Evolutionary conservation across 805 yeast genomes (phyloP), one percentile per base, ranked within the genome.

Genomic region (Starmerella ratchasimensis): DNA sequence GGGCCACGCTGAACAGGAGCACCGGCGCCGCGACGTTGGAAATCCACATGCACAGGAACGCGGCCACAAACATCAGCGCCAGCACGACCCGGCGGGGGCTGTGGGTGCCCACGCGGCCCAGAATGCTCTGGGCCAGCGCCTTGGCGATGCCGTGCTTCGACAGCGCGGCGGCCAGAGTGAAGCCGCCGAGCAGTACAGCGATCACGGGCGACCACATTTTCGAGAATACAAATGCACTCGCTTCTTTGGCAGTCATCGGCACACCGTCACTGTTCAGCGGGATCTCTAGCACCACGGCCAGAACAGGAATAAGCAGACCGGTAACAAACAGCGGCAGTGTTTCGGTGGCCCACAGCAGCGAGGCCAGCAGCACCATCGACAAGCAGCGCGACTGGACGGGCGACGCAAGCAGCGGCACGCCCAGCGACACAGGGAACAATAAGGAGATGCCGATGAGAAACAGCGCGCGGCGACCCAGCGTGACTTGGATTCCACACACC

Each of bases 21-120:
- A 88, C 96, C 0, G 98, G 98, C 1, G 97, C 90, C 1, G 98
- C 98, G 30, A 88, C 97, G 56, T 88, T 88, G 19, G 93, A 79
- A 28, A 88, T 90, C 93, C 94, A 86, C 82, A 88, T 84, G 4
- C 94, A 75, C 28, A 81, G 74, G 51, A 88, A 74, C 28, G 86
- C 64, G 0, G 96, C 81, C 23, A 88, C 88, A 33, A 69, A 61
- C 96, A 90, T 83, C 43, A 83, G 76, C 4, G 88, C 72, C 30
- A 86, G 59, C 25, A 86, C 62, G 17, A 88, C 77, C 28, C 71
- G 67, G 24, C 77, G 68, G 9, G 97, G 97, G 22, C 39, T 40
- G 46, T 76, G 74, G 4, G 88, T 80, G 9, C 96, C 95, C 2
- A 94, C 93, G 34, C 71, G 68, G 2, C 84, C 72, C 39, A 90